Evolutionary conservation across 2,329 filamentous ascomycete genomes (phyloP).

Genomic region (Trichoderma arundinaceum): DNA sequence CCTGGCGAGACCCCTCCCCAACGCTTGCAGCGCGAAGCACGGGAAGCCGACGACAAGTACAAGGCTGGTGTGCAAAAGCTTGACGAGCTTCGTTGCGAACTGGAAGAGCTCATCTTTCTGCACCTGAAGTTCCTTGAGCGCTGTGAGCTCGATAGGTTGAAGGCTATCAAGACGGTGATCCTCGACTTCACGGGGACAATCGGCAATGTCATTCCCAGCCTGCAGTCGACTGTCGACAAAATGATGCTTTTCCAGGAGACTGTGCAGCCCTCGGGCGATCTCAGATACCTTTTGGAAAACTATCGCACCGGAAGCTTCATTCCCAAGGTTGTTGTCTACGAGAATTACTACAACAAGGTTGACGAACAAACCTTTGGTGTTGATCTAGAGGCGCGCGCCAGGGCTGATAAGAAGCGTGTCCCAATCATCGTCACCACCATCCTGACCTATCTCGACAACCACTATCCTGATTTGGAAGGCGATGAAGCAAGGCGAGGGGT

Average conservation of each 20-base stretch:
- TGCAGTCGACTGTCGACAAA: conserved; percentile 95
- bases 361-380: conserved; percentile 98
- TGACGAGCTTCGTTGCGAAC: conserved; percentile 86
- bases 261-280: conserved; percentile 87
- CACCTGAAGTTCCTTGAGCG: conserved; percentile 96
- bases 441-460: conserved; percentile 91
- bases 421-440: conserved; percentile 91
- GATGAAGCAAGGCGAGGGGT: conserved; percentile 91
- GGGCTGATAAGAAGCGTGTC: conserved; percentile 93
- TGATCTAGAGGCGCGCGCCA: conserved; percentile 91
- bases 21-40: conserved; percentile 83
- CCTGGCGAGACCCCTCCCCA: conserved; percentile 94
- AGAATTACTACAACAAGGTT: conserved; percentile 98
- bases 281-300: conserved; percentile 93
- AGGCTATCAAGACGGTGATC: conserved; percentile 97
- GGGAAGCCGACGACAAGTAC: conserved; percentile 91
- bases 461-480: conserved; percentile 96
- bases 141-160: conserved; percentile 92
- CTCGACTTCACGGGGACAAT: conserved; percentile 97
- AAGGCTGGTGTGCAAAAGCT: conserved; percentile 84
- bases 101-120: conserved; percentile 94
- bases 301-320: conserved; percentile 94
- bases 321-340: conserved; percentile 89
- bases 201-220: conserved; percentile 94
- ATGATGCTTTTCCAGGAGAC: conserved; percentile 99